A percentile compares a stretch with the other conserved stretches of the same genome.
Conservation (phyloP, 2,329 filamentous ascomycete genomes). For the Dactylellina sp. region DNA sequence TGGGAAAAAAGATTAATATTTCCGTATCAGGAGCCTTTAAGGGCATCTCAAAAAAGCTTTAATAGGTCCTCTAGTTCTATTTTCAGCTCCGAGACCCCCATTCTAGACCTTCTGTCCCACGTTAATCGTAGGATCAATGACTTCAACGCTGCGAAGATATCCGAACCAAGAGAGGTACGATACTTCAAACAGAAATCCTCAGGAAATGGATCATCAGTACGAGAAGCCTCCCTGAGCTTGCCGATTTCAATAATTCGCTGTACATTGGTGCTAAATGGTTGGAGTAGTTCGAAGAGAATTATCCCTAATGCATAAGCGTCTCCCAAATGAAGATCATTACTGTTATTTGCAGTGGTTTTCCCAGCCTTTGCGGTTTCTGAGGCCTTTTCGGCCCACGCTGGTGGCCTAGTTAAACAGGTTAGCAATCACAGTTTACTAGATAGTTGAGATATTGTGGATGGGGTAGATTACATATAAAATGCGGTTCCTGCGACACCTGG, state of each 20-base stretch:
- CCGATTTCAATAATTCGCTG: constrained; percentile 31
- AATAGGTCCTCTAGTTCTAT: constrained; percentile 21
- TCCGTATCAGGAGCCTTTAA: neutral
- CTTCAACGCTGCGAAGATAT: constrained; percentile 14
- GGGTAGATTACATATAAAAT: constrained; percentile 35
- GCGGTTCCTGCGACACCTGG: constrained; percentile 64
- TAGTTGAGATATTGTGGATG: neutral
- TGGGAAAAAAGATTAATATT: no score
- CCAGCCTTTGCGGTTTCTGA: neutral
- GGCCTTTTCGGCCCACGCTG: constrained; percentile 29
- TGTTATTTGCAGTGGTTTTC: neutral
- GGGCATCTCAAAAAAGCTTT: neutral
- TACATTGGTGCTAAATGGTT: constrained; percentile 66
- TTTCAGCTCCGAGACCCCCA: constrained; percentile 41
- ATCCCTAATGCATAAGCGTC: constrained; percentile 74
- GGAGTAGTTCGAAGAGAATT: constrained; percentile 73
- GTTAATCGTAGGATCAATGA: constrained; percentile 36
- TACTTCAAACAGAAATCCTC: constrained; percentile 26
- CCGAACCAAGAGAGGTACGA: neutral
- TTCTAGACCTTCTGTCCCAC: constrained; percentile 18
- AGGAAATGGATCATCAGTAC: constrained; percentile 32
- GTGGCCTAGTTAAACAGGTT: constrained; percentile 46
- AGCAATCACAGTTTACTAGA: constrained; percentile 22
- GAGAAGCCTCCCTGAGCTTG: constrained; percentile 20
- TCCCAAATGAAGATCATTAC: constrained; percentile 63